Evolutionary conservation across 306 rosid genomes (phyloP), one percentile per base, ranked within the genome.

Genomic region (Amphicarpaea edgeworthii): DNA sequence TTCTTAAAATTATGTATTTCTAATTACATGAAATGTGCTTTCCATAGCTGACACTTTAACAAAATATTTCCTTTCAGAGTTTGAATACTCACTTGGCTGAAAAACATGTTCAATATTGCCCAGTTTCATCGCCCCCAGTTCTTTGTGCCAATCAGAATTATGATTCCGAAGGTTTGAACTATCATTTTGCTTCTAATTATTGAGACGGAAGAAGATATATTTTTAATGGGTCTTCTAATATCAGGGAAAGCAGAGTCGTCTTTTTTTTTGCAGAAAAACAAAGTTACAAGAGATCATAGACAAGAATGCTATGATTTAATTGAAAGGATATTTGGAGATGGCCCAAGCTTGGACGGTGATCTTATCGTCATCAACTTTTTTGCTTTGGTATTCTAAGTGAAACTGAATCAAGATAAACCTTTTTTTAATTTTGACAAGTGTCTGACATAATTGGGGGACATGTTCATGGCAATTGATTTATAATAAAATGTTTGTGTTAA

Each of bases 41-140:
- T 68, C 21, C 54, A 32, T 73, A 38, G 37, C 47, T 72, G 24
- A 69, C 7, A 3, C 74, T 72, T 83, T 40, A 80, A 30, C 53
- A 30, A 50, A 78, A 58, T 78, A 19, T 59, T 78, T 68, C 24
- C 53, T 74, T 85, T 64, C 87, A 90, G 97, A 77, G 82, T 82
- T 81, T 92, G 71, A 75, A 85, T 58, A 68, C 70, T 71, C 87
- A 83, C 68, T 81, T 92, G 87, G 82, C 85, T 17, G 86, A 77
- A 70, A 87, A 86, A 8, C 73, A 87, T 73, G 93, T 92, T 75
- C 76, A 83, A 5, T 90, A 64, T 84, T 58, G 66, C 32, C 71
- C 96, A 37, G 79, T 92, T 81, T 87, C 90, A 49, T 87, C 97
- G 5, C 92, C 90, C 21, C 93, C 96, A 8, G 89, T 90, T 84